These are phyloP conservation scores for Emiliania huxleyi DNA, from an alignment of 78 protist genomes.

Conservation along the genomic window DNA sequence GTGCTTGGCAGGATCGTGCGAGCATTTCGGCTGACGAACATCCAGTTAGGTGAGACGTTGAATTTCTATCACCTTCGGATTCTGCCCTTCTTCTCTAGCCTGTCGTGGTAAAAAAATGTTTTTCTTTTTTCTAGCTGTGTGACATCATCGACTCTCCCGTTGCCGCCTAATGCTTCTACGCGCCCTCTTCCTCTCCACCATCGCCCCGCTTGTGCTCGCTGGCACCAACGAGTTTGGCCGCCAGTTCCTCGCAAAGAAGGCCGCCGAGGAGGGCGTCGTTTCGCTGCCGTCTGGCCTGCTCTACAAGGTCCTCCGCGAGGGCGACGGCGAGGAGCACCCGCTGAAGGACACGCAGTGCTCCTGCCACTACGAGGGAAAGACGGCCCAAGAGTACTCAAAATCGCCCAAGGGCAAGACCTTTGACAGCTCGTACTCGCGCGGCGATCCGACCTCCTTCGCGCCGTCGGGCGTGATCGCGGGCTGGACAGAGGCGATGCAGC, in stretches of 20 bases:
- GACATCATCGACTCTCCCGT: too few species aligned
- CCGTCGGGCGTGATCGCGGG: background rate
- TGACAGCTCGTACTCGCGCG: background rate
- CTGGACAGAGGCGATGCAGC: slow-evolving; percentile 41
- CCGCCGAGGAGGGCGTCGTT: background rate
- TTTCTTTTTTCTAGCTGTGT: too few species aligned
- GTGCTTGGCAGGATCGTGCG: too few species aligned
- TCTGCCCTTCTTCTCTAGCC: too few species aligned
- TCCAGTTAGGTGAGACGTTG: too few species aligned
- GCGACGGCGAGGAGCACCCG: background rate
- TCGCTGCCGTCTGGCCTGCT: background rate
- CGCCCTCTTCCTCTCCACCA: background rate
- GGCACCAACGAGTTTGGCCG: background rate
- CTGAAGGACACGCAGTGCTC: background rate
- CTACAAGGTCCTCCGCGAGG: background rate
- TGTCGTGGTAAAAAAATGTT: too few species aligned
- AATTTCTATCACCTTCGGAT: too few species aligned
- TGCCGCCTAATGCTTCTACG: too few species aligned
- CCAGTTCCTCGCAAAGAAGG: background rate
- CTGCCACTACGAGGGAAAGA: background rate
- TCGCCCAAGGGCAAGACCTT: background rate
- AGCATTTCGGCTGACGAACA: too few species aligned
- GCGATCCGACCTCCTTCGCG: background rate
- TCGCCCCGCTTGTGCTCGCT: background rate
- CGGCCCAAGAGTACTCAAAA: background rate